Percentiles rank a stretch among this genome's conserved stretches.
Evolutionary conservation across 352 stramenopile species (phyloP).

Genomic region (Pythium scleroteichum): DNA sequence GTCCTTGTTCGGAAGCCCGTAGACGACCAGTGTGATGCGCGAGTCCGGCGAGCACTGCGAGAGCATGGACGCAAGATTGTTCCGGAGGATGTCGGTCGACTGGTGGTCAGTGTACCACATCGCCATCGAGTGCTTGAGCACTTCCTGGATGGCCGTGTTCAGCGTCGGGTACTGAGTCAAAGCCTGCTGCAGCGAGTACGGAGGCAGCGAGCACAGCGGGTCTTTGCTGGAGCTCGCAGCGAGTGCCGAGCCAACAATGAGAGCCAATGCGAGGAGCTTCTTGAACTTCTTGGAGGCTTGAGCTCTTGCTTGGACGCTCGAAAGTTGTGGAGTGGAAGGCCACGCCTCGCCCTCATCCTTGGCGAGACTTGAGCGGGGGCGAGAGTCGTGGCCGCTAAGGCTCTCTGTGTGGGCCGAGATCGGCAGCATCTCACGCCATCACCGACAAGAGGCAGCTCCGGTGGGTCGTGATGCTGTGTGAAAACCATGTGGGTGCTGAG

Average conservation of each 20-base stretch:
- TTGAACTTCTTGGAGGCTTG: background rate
- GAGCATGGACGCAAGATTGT: conserved; percentile 24
- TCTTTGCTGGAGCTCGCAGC: background rate
- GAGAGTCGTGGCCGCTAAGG: too few species aligned
- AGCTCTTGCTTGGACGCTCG: too few species aligned
- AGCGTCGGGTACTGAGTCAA: background rate
- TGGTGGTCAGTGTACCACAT: conserved; percentile 56
- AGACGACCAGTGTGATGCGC: conserved; percentile 29
- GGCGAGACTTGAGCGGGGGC: too few species aligned
- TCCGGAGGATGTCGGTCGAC: conserved; percentile 31
- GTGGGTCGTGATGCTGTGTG: too few species aligned
- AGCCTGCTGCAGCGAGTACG: background rate
- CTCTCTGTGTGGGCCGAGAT: too few species aligned
- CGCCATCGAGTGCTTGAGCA: conserved; percentile 31
- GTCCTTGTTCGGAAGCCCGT: too few species aligned
- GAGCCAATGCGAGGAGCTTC: background rate
- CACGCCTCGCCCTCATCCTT: too few species aligned
- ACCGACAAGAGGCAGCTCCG: too few species aligned
- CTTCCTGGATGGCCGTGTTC: background rate
- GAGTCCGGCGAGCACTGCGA: conserved; percentile 33
- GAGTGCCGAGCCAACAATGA: background rate
- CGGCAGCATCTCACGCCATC: too few species aligned
- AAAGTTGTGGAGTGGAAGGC: too few species aligned
- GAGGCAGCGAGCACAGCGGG: conserved; percentile 2
- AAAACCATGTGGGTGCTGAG: too few species aligned